Base-by-base conservation (phyloP, 106 monocot genomes). In the Dioscorea dumetorum region DNA sequence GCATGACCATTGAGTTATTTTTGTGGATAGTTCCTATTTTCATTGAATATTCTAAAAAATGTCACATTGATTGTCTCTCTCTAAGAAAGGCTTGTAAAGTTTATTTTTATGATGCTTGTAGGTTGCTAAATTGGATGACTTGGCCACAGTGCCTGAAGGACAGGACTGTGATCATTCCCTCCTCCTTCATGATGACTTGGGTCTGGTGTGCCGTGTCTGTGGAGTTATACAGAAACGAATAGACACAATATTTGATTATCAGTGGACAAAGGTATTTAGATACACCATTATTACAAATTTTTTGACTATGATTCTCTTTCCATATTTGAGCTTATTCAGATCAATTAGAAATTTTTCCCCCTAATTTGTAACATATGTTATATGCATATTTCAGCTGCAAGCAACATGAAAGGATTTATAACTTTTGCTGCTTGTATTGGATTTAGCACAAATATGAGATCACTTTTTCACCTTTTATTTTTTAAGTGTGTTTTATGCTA, bases 181-280 rank as follows among this genome's bases (percentile, higher is more conserved):
- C 71, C 13, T 83, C 69, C 76, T 89, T 19, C 28, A 85, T 63
- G 94, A 94, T 79, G 94, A 90, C 57, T 8, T 90, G 24, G 87
- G 94, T 20, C 73, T 83, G 77, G 94, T 94, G 21, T 94, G 94
- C 56, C 73, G 70, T 33, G 71, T 94, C 22, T 97, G 95, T 77
- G 91, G 95, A 58, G 74, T 91, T 63, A 84, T 97, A 67, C 69
- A 77, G 71, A 84, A 83, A 72, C 84, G 82, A 21, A 91, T 88
- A 48, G 86, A 91, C 12, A 77, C 81, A 31, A 88, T 97, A 61
- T 84, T 97, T 81, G 95, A 97, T 58, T 86, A 80, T 68, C 88
- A 88, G 66, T 92, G 88, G 88, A 63, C 28, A 70, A 97, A 97
- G 95, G 95, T 89, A 83, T 32, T 41, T 12, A 22, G 17, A 54